phyloP scores from a whole-genome alignment of 192 early-diverging fungal species.

The Globomyces pollinis-pini region DNA sequence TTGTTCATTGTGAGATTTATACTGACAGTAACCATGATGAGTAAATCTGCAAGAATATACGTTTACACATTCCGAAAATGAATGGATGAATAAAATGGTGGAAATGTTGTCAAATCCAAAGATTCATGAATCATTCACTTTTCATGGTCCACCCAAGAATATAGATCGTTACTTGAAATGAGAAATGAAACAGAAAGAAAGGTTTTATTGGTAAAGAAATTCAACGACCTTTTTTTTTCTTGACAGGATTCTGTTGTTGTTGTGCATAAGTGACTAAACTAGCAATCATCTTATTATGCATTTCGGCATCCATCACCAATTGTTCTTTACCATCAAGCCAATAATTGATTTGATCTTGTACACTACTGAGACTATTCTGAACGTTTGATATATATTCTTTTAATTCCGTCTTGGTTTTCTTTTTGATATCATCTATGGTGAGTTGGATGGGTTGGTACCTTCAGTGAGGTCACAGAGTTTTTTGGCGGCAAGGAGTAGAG shows the following conservation, averaged over 20 bases:
- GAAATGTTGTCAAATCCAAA: too few species aligned
- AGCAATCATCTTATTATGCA: slow-evolving; percentile 63
- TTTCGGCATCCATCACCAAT: slow-evolving; percentile 54
- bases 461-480: slow-evolving; percentile 33
- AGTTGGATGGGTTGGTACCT: slow-evolving; percentile 22
- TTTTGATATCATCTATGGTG: slow-evolving; percentile 37
- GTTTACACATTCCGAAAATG: too few species aligned
- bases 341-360: slow-evolving; percentile 50
- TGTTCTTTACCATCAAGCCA: slow-evolving; percentile 54
- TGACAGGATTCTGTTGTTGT: slow-evolving; percentile 23
- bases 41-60: too few species aligned
- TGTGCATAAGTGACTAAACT: slow-evolving; percentile 49
- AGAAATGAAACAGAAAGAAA: too few species aligned
- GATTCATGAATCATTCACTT: too few species aligned
- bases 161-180: too few species aligned
- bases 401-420: slow-evolving; percentile 31
- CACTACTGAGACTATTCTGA: slow-evolving; percentile 21
- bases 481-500: slow-evolving; percentile 30
- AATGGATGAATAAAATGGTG: too few species aligned
- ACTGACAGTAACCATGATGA: too few species aligned
- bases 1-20: too few species aligned
- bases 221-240: background rate
- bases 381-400: slow-evolving; percentile 22
- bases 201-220: too few species aligned
- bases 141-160: too few species aligned